A percentile compares a stretch with the other conserved stretches of the same genome.
phyloP scores from a whole-genome alignment of 2,329 filamentous ascomycete genomes.

The Colletotrichum truncatum region DNA sequence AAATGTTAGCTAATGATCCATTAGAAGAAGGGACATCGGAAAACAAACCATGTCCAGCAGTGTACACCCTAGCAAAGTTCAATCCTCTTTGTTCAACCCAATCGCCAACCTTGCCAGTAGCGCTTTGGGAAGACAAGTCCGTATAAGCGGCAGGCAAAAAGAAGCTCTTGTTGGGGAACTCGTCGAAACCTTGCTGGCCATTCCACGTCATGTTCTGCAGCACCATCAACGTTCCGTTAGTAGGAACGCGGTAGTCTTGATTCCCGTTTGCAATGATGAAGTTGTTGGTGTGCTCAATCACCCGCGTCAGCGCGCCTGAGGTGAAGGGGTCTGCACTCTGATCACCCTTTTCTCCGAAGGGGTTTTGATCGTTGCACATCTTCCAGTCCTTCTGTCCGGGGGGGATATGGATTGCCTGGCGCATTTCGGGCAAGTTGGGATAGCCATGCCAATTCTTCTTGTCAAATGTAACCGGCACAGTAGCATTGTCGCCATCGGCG shows the following conservation, averaged over 20 bases:
- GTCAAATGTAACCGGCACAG: constrained; percentile 65
- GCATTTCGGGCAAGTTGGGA: constrained; percentile 77
- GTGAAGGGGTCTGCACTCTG: constrained; percentile 55
- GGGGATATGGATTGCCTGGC: constrained; percentile 74
- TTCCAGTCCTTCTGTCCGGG: constrained; percentile 38
- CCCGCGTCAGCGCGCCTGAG: constrained; percentile 70
- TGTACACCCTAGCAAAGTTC: constrained; percentile 8
- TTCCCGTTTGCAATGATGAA: constrained; percentile 79
- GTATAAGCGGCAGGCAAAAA: constrained; percentile 63
- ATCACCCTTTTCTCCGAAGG: constrained; percentile 44
- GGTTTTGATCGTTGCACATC: constrained; percentile 54
- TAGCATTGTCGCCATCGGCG: constrained; percentile 49
- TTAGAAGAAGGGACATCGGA: rapidly evolving
- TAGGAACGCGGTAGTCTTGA: constrained; percentile 73
- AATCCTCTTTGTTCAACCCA: constrained; percentile 16
- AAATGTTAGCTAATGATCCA: neutral
- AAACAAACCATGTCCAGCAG: constrained; percentile 4
- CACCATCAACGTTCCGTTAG: constrained; percentile 74
- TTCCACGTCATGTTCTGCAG: constrained; percentile 88
- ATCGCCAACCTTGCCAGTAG: constrained; percentile 10
- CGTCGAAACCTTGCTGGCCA: constrained; percentile 75
- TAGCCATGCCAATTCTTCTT: constrained; percentile 67
- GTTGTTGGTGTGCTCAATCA: constrained; percentile 78
- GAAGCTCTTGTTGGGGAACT: constrained; percentile 67
- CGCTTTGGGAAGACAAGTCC: constrained; percentile 14